Evolutionary conservation across 1,284 basidiomycete genomes (phyloP).

Genomic region (Leccinum cinnamomeum): DNA sequence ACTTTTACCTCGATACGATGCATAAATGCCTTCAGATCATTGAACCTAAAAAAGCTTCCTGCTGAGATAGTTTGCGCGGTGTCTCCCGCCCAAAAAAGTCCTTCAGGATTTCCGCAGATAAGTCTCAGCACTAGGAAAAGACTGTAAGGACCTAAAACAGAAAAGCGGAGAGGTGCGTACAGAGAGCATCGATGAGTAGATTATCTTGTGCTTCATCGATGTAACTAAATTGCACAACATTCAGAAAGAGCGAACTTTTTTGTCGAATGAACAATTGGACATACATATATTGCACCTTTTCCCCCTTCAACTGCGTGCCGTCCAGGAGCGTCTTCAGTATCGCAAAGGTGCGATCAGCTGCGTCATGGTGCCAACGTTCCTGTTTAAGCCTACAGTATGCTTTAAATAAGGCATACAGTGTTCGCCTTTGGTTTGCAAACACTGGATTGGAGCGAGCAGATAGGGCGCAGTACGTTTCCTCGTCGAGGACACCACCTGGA

Average conservation of each 20-base stretch:
- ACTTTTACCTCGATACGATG: slow-evolving; percentile 53
- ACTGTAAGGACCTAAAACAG: no score
- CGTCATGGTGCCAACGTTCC: slow-evolving; percentile 50
- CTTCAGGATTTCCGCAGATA: slow-evolving; percentile 53
- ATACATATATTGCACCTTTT: slow-evolving; percentile 58
- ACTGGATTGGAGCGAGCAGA: slow-evolving; percentile 53
- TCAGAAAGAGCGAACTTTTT: not conserved
- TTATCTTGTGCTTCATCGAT: slow-evolving; percentile 71
- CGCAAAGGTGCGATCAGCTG: slow-evolving; percentile 63
- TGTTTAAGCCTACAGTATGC: slow-evolving; percentile 52
- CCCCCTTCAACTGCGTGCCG: slow-evolving; percentile 37
- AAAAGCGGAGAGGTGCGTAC: no score
- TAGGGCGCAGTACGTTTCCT: slow-evolving; percentile 46
- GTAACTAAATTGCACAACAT: slow-evolving; percentile 43
- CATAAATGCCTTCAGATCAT: slow-evolving; percentile 68
- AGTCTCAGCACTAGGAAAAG: no score
- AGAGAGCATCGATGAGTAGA: slow-evolving; percentile 12
- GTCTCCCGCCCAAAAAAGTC: slow-evolving; percentile 78
- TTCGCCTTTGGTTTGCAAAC: slow-evolving; percentile 49
- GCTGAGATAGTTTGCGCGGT: slow-evolving; percentile 76
- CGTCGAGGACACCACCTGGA: slow-evolving; percentile 43
- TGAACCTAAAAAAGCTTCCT: slow-evolving; percentile 70
- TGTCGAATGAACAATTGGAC: slow-evolving; percentile 20
- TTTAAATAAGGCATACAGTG: slow-evolving; percentile 57
- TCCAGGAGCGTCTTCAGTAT: slow-evolving; percentile 44